Evolutionary conservation across 1,139 yeast genomes (phyloP).

Genomic region (Geotrichum carabidarum): DNA sequence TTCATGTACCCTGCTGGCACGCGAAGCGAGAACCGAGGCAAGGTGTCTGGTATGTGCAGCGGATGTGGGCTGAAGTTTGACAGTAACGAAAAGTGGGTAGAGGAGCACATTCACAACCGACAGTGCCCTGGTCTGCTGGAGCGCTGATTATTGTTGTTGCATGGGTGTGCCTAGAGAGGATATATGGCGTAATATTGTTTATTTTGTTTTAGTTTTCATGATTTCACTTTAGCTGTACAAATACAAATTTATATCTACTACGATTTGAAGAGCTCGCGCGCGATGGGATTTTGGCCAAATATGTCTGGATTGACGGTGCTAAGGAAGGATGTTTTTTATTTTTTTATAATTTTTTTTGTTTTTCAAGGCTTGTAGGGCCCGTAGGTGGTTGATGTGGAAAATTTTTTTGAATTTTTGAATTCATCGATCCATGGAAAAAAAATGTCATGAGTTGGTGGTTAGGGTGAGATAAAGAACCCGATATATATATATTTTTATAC

Average conservation of each 20-base stretch:
- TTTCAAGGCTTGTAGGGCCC: neutral
- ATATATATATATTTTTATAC: too few relatives aligned
- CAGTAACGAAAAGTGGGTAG: slow-evolving; percentile 84
- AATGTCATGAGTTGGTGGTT: too few relatives aligned
- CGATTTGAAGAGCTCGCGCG: too few relatives aligned
- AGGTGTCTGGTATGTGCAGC: slow-evolving; percentile 71
- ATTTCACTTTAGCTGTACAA: too few relatives aligned
- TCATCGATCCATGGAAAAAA: too few relatives aligned
- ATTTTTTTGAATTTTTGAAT: neutral
- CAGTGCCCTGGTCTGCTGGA: slow-evolving; percentile 45
- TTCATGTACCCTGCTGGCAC: slow-evolving; percentile 85
- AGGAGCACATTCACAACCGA: slow-evolving; percentile 81
- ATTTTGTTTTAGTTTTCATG: too few relatives aligned
- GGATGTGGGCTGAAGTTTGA: slow-evolving; percentile 72
- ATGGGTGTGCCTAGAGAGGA: neutral
- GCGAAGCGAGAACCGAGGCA: slow-evolving; percentile 62
- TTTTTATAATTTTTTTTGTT: neutral
- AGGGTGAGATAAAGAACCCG: neutral
- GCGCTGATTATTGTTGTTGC: neutral
- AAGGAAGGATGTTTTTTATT: neutral
- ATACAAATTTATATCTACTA: too few relatives aligned
- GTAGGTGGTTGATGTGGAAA: neutral
- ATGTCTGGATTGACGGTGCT: too few relatives aligned
- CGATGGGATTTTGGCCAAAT: too few relatives aligned
- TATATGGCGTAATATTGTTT: neutral